Conservation (phyloP, 805 yeast species). For the Kazachstania taianensis region DNA sequence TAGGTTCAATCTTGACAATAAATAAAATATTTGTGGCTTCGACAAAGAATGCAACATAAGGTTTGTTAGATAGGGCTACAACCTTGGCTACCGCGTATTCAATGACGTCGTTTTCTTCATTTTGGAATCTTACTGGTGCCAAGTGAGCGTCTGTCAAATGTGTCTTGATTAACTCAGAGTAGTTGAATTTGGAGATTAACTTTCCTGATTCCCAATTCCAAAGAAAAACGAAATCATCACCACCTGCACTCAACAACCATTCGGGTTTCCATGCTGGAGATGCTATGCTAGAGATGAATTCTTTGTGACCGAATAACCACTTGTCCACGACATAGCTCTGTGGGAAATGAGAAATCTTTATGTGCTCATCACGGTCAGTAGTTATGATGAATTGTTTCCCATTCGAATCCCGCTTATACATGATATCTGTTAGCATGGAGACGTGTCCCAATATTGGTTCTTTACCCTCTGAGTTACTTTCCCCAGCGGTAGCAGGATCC, state of each 20-base stretch:
- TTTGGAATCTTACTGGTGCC: conserved; percentile 56
- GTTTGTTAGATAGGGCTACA: conserved; percentile 25
- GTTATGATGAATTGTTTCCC: conserved; percentile 51
- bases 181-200: conserved; percentile 39
- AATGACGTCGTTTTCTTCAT: conserved; percentile 35
- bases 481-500: conserved; percentile 28
- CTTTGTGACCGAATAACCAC: conserved; percentile 79
- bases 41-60: conserved; percentile 35
- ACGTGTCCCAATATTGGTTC: conserved; percentile 89
- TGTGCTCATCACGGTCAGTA: conserved; percentile 94
- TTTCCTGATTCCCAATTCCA: conserved; percentile 71
- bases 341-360: conserved; percentile 74
- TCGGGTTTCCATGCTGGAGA: conserved; percentile 41
- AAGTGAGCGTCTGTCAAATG: conserved; percentile 46
- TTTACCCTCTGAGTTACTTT: conserved; percentile 34
- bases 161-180: conserved; percentile 33
- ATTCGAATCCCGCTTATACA: conserved; percentile 11
- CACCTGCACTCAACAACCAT: conserved; percentile 76
- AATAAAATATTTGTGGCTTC: conserved; percentile 42
- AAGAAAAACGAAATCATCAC: conserved; percentile 60
- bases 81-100: conserved; percentile 47
- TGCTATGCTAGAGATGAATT: conserved; percentile 63
- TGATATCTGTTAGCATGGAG: conserved; percentile 82
- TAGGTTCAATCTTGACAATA: conserved; percentile 19
- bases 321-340: conserved; percentile 65